Evolutionary conservation across 2,329 filamentous ascomycete species (phyloP).

Genomic region (Fusarium coicis): DNA sequence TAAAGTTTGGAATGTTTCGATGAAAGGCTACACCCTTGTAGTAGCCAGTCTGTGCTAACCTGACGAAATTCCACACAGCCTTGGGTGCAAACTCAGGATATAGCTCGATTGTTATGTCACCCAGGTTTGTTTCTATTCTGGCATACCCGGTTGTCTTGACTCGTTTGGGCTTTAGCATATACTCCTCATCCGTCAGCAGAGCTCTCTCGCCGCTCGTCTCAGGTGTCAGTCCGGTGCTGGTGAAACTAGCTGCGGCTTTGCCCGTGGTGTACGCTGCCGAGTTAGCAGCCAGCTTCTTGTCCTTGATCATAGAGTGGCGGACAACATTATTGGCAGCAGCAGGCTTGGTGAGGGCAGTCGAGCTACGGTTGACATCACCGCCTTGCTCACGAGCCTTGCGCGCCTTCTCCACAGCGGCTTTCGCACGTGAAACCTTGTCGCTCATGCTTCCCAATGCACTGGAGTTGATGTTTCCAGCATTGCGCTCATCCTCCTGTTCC

Average conservation of each 20-base stretch:
- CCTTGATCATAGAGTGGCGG: conserved; percentile 57
- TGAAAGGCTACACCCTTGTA: conserved; percentile 89
- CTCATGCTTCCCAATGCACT: conserved; percentile 80
- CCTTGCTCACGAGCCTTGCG: conserved; percentile 76
- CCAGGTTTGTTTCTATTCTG: conserved; percentile 85
- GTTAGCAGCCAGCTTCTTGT: conserved; percentile 78
- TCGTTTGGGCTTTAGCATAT: conserved; percentile 90
- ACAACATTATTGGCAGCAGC: conserved; percentile 33
- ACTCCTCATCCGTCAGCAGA: conserved; percentile 91
- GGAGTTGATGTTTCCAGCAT: conserved; percentile 78
- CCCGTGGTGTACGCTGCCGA: conserved; percentile 92
- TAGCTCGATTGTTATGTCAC: conserved; percentile 87
- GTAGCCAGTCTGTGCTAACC: conserved; percentile 87
- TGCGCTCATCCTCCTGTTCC: conserved; percentile 75
- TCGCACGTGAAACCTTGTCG: conserved; percentile 88
- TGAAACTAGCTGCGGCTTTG: conserved; percentile 91
- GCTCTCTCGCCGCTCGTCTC: conserved; percentile 90
- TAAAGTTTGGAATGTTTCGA: conserved; percentile 93
- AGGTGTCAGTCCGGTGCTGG: conserved; percentile 91
- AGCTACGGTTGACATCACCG: conserved; percentile 65
- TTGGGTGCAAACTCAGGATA: conserved; percentile 91
- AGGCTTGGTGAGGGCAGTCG: conserved; percentile 56
- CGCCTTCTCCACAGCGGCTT: conserved; percentile 92
- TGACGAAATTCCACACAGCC: conserved; percentile 97
- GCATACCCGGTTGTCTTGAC: conserved; percentile 93